Evolutionary conservation across 257 asterid species (phyloP).

Genomic region (Cruciata laevipes): DNA sequence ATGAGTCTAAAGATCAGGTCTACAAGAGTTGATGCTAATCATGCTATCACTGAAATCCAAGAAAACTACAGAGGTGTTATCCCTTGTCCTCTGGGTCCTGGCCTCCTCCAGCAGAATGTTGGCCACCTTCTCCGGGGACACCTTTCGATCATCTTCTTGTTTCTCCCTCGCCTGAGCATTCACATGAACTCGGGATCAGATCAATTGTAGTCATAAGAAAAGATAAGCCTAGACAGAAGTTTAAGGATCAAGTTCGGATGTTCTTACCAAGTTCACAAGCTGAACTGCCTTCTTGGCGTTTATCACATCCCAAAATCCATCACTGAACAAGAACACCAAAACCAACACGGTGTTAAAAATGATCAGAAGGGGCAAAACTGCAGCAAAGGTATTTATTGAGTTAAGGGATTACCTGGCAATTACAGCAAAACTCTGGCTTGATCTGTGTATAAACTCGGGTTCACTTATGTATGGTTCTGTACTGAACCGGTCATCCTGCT

Average conservation of each 20-base stretch:
- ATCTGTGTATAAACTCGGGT: conserved; percentile 42
- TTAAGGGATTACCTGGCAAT: conserved; percentile 62
- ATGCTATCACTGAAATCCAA: conserved; percentile 49
- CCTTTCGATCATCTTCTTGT: conserved; percentile 27
- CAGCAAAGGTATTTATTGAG: conserved; percentile 6
- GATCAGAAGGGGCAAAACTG: background rate
- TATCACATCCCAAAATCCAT: conserved; percentile 94
- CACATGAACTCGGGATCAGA: background rate
- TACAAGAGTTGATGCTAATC: conserved; percentile 28
- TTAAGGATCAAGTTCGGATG: background rate
- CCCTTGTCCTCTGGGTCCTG: conserved; percentile 68
- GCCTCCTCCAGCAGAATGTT: conserved; percentile 74
- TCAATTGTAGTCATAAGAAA: background rate
- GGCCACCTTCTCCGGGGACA: conserved; percentile 63
- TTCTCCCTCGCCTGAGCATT: conserved; percentile 49
- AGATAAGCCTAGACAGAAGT: background rate
- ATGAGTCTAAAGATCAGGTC: conserved; percentile 28
- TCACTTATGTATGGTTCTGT: conserved; percentile 87
- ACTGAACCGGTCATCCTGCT: conserved; percentile 83
- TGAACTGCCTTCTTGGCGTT: conserved; percentile 72
- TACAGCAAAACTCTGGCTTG: conserved; percentile 56
- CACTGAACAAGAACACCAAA: conserved; percentile 38
- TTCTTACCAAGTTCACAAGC: conserved; percentile 64
- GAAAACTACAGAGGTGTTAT: conserved; percentile 78
- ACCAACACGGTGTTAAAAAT: background rate